Conservation (phyloP, 108 stramenopile species). For the Pelagomonas calceolata region DNA sequence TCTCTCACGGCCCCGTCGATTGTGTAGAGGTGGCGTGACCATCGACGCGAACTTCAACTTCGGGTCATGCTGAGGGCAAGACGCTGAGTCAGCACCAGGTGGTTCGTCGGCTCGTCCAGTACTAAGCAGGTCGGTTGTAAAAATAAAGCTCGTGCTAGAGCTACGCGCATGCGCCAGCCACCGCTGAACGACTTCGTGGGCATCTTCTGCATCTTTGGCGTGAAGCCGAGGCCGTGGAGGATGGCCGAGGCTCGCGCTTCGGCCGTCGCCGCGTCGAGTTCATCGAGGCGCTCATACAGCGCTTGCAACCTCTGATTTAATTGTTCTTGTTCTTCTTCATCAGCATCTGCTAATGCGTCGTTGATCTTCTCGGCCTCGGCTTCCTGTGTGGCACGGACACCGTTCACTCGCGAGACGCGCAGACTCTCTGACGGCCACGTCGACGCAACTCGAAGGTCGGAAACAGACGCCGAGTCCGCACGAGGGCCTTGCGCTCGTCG, state of each 20-base stretch:
- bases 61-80: neutral
- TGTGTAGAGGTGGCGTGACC: neutral
- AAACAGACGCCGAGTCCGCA: too few species aligned
- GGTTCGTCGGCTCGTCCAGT: constrained; percentile 63
- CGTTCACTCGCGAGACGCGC: too few species aligned
- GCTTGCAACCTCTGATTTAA: constrained; percentile 58
- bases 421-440: too few species aligned
- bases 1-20: neutral
- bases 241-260: constrained; percentile 92
- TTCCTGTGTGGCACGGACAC: too few species aligned
- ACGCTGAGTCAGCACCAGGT: constrained; percentile 11
- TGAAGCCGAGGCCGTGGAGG: constrained; percentile 91
- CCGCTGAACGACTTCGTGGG: constrained; percentile 89
- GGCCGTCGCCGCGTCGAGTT: constrained; percentile 84
- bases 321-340: constrained; percentile 65
- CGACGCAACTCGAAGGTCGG: too few species aligned
- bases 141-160: constrained; percentile 87
- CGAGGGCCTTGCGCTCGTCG: constrained; percentile 71
- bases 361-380: constrained; percentile 73
- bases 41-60: neutral
- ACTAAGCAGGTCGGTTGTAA: constrained; percentile 85
- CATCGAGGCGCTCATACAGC: constrained; percentile 89
- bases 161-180: constrained; percentile 98
- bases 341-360: constrained; percentile 65
- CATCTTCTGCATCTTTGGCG: constrained; percentile 74